Evolutionary conservation across 148 eudicot species (phyloP), one percentile per base, ranked within the genome.

Genomic region (Gaultheria prostrata): DNA sequence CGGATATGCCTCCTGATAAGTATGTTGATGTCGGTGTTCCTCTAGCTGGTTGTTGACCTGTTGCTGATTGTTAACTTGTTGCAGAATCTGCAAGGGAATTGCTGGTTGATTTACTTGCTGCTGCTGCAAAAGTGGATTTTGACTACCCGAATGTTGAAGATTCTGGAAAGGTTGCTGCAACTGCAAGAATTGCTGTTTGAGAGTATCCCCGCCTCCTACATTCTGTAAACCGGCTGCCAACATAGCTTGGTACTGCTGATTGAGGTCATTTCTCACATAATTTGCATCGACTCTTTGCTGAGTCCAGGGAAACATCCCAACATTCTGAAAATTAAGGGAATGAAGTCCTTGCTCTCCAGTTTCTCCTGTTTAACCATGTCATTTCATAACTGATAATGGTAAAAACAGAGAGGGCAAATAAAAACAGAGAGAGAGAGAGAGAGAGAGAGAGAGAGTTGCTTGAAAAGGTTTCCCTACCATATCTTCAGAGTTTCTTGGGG

Each of bases 181-280:
- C 84, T 92, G 99, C 94, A 92, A 81, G 35, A 90, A 83, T 56
- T 93, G 98, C 67, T 95, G 92, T 89, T 87, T 94, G 72, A 90
- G 26, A 67, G 89, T 48, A 83, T 94, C 98, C 48, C 93, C 89
- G 32, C 92, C 87, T 79, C 94, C 90, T 49, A 87, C 53, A 86
- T 88, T 94, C 81, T 92, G 98, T 86, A 94, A 85, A 72, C 90
- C 87, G 30, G 97, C 87, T 7, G 99, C 93, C 39, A 94, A 80
- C 91, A 95, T 87, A 74, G 97, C 94, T 85, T 94, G 99, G 83
- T 94, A 97, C 89, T 93, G 97, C 92, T 95, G 99, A 78, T 83
- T 91, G 61, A 94, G 94, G 86, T 89, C 92, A 80, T 86, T 85
- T 53, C 91, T 85, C 4, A 90, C 85, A 76, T 88, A 88, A 75